A percentile compares a stretch with the other conserved stretches of the same genome.
Evolutionary conservation across 495 filamentous ascomycete genomes (phyloP).

Genomic region (Penicillium soppii): DNA sequence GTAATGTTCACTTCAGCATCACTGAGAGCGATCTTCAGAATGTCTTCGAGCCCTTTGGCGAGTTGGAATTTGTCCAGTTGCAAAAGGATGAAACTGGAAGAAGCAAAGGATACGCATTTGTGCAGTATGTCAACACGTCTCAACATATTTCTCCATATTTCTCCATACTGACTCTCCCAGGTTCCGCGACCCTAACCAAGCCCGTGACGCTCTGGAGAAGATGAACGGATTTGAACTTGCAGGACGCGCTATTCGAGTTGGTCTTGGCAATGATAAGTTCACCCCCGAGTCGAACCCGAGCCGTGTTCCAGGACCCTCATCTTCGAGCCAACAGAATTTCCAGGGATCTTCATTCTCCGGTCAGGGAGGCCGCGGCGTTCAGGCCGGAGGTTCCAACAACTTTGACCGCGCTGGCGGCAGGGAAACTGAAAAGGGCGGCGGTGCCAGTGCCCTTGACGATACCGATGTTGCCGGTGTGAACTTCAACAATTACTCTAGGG

Average conservation of each 20-base stretch:
- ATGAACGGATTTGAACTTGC: conserved; percentile 99
- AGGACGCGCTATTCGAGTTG: conserved; percentile 95
- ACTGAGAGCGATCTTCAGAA: conserved; percentile 95
- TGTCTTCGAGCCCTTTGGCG: conserved; percentile 97
- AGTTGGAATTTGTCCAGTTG: conserved; percentile 94
- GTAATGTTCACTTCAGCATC: conserved; percentile 99
- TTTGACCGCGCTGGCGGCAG: conserved; percentile 93
- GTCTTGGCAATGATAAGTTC: conserved; percentile 99
- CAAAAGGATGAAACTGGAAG: conserved; percentile 92
- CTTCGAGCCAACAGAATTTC: conserved; percentile 71
- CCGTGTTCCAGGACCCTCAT: conserved; percentile 70
- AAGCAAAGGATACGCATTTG: conserved; percentile 96
- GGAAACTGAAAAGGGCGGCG: conserved; percentile 84
- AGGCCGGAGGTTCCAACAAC: conserved; percentile 74
- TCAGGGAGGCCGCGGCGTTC: conserved; percentile 81
- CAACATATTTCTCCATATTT: conserved; percentile 2
- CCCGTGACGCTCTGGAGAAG: conserved; percentile 91
- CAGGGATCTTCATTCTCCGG: conserved; percentile 96
- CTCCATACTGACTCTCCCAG: conserved; percentile 42
- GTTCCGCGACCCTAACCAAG: conserved; percentile 88
- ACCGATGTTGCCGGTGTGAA: conserved; percentile 98
- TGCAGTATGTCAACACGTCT: conserved; percentile 72
- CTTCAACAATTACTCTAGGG: conserved; percentile 98
- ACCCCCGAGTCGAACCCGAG: conserved; percentile 95
- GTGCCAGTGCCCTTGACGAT: conserved; percentile 95